Evolutionary conservation across 2,329 filamentous ascomycete species (phyloP), one percentile per base, ranked within the genome.

Genomic region (Aspergillus sp.): DNA sequence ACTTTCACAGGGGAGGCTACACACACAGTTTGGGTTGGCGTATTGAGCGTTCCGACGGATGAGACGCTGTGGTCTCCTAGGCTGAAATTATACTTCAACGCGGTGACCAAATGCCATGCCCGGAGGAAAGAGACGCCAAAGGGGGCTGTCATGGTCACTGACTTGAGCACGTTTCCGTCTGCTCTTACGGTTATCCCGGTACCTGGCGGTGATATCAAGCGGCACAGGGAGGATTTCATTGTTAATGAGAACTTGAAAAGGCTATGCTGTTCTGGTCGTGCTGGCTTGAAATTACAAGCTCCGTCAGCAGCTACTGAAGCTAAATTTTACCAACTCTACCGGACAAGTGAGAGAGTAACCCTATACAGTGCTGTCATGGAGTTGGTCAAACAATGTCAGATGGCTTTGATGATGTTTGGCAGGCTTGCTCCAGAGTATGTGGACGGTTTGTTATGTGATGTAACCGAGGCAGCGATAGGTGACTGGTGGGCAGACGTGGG

Each of bases 401-500:
- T 89, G 30, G 90, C 93, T 0, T 71, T 98, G 46, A 85, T 88
- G 59, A 74, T 96, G 47, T 98, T 96, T 66, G 88, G 85, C 42
- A 89, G 90, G 62, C 73, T 97, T 5, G 84, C 88, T n/a, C 78
- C 85, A 28, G 87, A 90, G 52, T 97, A 95, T 62, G 87, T 88
- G 6, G 93, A 98, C 59, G 93, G 93, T 0, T 70, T 96, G 26
- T 77, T 98, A 3, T 98, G 93, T 64, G 93, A 98, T 68, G 76
- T 93, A 35, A 97, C 93, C 0, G 93, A 98, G 64, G 84, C 79
- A 49, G 89, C 90, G 2, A 82, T 97, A 56, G 85, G 84, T 49
- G 88, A 96, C 64, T 98, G 93, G 93, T 97, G 93, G 93, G 84
- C 87, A 1, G 88, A 95, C 58, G 85, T 96, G 47, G 93, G 93